These are phyloP conservation scores for Hyaloscypha bicolor DNA, from an alignment of 495 filamentous ascomycete genomes.

Conservation along the genomic window DNA sequence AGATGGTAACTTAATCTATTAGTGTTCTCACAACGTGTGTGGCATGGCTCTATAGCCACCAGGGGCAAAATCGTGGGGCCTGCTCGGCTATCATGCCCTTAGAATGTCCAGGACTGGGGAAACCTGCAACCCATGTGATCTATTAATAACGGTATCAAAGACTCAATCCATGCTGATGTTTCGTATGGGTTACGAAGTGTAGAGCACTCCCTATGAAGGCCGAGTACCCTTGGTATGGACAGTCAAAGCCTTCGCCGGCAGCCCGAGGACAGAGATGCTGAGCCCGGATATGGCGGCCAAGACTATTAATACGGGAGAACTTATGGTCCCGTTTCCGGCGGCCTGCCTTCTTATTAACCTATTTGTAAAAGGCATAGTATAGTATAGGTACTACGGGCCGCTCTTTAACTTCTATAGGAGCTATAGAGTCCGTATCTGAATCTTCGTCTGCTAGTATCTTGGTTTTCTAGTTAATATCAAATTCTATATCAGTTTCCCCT, in stretches of 20 bases:
- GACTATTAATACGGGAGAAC: neutral
- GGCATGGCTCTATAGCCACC: no score
- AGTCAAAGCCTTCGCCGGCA: neutral
- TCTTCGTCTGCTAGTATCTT: neutral
- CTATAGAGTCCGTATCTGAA: neutral
- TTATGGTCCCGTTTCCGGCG: neutral
- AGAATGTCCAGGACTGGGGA: no score
- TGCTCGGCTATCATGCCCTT: no score
- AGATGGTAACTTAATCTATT: slow-evolving; percentile 50
- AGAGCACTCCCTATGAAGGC: neutral
- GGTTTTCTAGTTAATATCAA: neutral
- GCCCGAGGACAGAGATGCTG: neutral
- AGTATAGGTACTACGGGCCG: neutral
- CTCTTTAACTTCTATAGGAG: neutral
- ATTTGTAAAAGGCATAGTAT: neutral
- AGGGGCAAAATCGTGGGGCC: no score
- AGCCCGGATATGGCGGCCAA: neutral
- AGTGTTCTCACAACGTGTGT: no score
- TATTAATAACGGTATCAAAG: neutral
- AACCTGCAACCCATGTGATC: neutral
- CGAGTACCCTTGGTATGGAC: no score
- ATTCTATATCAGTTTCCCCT: neutral
- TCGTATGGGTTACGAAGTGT: neutral
- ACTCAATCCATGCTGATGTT: neutral
- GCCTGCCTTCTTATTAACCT: neutral